Base-by-base conservation (phyloP, 2,329 filamentous ascomycete species). In the Rutstroemia sp. region DNA sequence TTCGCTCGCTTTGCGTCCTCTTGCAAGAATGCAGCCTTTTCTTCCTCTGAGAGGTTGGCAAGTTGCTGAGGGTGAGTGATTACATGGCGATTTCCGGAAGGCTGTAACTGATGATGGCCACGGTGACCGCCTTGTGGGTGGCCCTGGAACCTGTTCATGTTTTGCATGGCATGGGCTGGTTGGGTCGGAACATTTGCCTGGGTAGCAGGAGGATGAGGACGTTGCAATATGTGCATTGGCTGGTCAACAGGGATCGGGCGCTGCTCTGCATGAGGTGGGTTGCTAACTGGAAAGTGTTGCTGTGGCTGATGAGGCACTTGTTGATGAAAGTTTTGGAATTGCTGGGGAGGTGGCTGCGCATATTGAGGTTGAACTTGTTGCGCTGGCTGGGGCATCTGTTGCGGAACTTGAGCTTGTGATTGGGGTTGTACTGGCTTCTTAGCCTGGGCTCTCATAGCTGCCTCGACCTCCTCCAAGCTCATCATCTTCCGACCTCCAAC, bases 401-500 rank as follows among this genome's bases (percentile, higher is more conserved):
- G 61, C 9, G 51, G 57, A n/a, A 58, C 46, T 58, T 58, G 58
- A 19, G 51, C 71, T 12, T 34, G 30, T 34, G 30, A 12, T 5
- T 65, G 63, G 42, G 71, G 66, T 18, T 72, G 62, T 7, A 73
- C 65, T 10, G 76, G 73, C 60, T 78, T 79, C 65, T 81, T 80
- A 34, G 82, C 74, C 63, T 92, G 86, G 37, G 81, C 79, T 59
- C 88, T 83, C 86, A 99, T 92, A 62, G 90, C 86, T 54, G 92
- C 92, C 74, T 99, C 94, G 19, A 99, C 92, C 74, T 99, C 94
- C 70, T 97, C 94, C 67, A 99, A 72, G 66, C 90, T 97, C 87
- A 99, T 86, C 74, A 96, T 86, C 75, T 92, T 96, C 67, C 85
- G 84, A 61, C 70, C 65, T 51, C 70, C 65, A 37, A 70, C 62